Conservation (phyloP, 164 flowering plant genomes). For the Brasenia schreberi region DNA sequence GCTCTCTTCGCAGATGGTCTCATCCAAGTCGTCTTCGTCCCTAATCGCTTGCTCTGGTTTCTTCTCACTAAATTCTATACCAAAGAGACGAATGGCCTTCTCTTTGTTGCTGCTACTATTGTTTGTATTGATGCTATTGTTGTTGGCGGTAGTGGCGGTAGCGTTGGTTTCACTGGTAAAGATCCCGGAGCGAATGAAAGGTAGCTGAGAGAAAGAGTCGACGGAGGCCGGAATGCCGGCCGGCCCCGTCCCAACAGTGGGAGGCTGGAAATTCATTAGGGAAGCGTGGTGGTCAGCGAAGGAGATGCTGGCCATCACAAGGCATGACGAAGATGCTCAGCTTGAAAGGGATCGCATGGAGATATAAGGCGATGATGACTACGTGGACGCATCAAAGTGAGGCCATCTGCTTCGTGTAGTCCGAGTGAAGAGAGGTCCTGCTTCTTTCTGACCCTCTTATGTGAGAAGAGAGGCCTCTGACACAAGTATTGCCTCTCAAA, state of each 20-base stretch:
- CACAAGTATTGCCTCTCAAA: background rate
- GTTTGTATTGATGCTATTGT: background rate
- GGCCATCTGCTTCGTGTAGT: background rate
- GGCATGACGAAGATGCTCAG: background rate
- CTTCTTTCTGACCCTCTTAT: background rate
- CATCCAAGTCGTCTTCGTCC: background rate
- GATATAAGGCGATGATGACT: background rate
- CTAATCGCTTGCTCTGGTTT: background rate
- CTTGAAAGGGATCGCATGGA: background rate
- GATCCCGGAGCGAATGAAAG: slow-evolving; percentile 45
- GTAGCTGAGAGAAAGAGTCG: slow-evolving; percentile 85
- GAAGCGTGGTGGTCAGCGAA: background rate
- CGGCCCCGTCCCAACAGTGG: background rate
- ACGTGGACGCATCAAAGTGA: background rate
- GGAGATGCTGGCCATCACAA: background rate
- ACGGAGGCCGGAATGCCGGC: slow-evolving; percentile 18
- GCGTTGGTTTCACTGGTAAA: background rate
- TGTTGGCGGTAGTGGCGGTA: background rate
- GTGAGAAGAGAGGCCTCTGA: background rate
- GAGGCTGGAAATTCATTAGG: background rate
- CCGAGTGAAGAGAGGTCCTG: background rate
- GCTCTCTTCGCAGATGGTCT: background rate
- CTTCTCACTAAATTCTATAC: slow-evolving; percentile 46
- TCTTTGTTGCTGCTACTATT: slow-evolving; percentile 18
- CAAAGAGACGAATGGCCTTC: slow-evolving; percentile 72